A percentile compares a stretch with the other conserved stretches of the same genome.
phyloP scores from a whole-genome alignment of 805 yeast genomes.

The Metschnikowia matae region DNA sequence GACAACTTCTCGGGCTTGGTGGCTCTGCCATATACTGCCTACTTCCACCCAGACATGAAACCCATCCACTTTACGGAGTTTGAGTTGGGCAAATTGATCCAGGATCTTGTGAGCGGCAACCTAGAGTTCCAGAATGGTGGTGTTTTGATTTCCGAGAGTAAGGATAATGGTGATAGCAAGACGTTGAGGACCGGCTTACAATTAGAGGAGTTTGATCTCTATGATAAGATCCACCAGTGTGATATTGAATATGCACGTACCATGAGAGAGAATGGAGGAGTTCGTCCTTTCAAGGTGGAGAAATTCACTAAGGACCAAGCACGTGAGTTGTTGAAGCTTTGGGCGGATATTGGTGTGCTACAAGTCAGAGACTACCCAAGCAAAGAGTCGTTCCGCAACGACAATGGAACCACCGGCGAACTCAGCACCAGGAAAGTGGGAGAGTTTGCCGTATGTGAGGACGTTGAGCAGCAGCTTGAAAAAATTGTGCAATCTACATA shows the following conservation, averaged over 20 bases:
- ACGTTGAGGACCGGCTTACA: constrained; percentile 63
- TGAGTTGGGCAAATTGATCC: constrained; percentile 57
- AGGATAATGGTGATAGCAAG: constrained; percentile 41
- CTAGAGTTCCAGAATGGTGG: constrained; percentile 56
- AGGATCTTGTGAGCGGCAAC: constrained; percentile 53
- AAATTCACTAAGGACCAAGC: constrained; percentile 31
- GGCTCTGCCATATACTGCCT: constrained; percentile 51
- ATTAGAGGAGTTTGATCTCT: constrained; percentile 50
- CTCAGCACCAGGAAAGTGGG: constrained; percentile 12
- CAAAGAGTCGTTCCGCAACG: constrained; percentile 20
- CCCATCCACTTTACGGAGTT: constrained; percentile 58
- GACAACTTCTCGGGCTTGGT: constrained; percentile 70
- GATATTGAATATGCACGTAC: constrained; percentile 53
- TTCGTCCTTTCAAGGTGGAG: constrained; percentile 24
- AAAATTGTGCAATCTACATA: constrained; percentile 26
- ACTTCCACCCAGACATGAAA: constrained; percentile 53
- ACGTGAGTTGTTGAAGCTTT: constrained; percentile 29
- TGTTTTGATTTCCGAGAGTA: constrained; percentile 58
- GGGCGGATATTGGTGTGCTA: constrained; percentile 30
- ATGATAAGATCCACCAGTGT: constrained; percentile 45
- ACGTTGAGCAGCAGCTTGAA: constrained; percentile 26
- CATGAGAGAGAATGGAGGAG: constrained; percentile 37
- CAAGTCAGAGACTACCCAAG: constrained; percentile 31
- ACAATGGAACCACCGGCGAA: constrained; percentile 5
- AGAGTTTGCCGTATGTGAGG: constrained; percentile 16